These are phyloP conservation scores for Moesziomyces parantarcticus DNA, from an alignment of 1,284 basidiomycete genomes.

Conservation along the genomic window DNA sequence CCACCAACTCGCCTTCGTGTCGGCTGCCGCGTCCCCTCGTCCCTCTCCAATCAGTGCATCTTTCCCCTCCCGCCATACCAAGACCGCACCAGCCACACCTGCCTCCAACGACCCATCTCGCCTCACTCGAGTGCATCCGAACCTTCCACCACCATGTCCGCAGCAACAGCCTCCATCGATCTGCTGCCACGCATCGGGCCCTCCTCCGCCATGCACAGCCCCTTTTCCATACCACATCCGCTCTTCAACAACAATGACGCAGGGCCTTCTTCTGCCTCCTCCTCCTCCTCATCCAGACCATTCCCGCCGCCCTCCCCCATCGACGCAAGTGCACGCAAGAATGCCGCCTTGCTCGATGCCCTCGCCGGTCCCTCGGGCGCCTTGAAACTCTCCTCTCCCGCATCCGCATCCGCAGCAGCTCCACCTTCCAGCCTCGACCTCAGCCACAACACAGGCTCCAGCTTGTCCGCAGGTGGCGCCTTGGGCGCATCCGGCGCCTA, in stretches of 20 bases:
- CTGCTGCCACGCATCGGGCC: slow-evolving; percentile 28
- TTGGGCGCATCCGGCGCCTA: slow-evolving; percentile 21
- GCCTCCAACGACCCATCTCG: not conserved
- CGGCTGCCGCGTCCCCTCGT: slow-evolving; percentile 23
- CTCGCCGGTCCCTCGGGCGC: slow-evolving; percentile 24
- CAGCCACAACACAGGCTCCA: slow-evolving; percentile 31
- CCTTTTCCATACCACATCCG: slow-evolving; percentile 46
- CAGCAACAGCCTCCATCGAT: slow-evolving; percentile 20
- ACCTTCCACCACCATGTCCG: slow-evolving; percentile 15
- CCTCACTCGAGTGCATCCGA: not conserved
- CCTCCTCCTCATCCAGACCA: slow-evolving; percentile 3
- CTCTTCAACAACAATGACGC: slow-evolving; percentile 25
- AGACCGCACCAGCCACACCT: slow-evolving; percentile 4
- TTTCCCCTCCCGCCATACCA: not conserved
- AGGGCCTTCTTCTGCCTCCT: slow-evolving; percentile 17
- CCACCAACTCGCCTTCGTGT: slow-evolving; percentile 5
- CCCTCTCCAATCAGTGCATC: slow-evolving; percentile 23
- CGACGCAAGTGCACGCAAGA: slow-evolving; percentile 12
- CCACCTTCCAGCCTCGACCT: slow-evolving; percentile 22
- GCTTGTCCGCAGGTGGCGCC: slow-evolving; percentile 15
- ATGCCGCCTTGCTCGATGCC: slow-evolving; percentile 30
- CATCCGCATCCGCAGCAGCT: slow-evolving; percentile 10
- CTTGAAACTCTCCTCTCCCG: slow-evolving; percentile 14
- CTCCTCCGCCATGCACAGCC: slow-evolving; percentile 23
- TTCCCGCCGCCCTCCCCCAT: slow-evolving; percentile 2